Percentiles rank a stretch among this genome's conserved stretches.
These are phyloP conservation scores for Diospyros kaki DNA, from an alignment of 148 eudicot species.

Conservation along the genomic window DNA sequence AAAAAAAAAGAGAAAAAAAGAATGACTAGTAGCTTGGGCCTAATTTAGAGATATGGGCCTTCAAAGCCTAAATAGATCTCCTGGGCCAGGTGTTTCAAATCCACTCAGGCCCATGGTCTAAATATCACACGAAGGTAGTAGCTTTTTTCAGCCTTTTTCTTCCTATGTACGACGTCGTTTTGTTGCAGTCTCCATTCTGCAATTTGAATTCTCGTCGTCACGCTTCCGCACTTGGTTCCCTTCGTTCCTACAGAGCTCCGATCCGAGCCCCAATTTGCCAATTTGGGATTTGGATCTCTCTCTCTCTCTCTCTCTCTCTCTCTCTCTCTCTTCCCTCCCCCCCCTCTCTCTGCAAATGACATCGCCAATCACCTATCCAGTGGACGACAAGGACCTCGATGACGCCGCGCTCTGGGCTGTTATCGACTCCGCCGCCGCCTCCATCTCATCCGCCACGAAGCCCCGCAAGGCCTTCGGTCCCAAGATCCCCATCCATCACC, in stretches of 20 bases:
- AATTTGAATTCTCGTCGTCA: constrained; percentile 3
- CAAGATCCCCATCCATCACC: constrained; percentile 20
- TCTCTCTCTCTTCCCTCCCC: neutral
- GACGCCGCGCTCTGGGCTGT: constrained; percentile 87
- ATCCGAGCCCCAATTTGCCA: neutral
- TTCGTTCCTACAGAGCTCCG: neutral
- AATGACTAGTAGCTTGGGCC: no score
- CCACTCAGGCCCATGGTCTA: no score
- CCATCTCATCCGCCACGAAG: constrained; percentile 33
- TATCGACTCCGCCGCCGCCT: constrained; percentile 85
- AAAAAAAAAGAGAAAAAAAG: no score
- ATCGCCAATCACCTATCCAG: constrained; percentile 35
- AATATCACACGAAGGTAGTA: no score
- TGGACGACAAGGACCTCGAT: constrained; percentile 80
- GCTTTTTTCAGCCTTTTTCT: no score
- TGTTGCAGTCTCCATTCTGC: neutral
- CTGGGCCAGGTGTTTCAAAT: no score
- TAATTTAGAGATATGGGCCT: no score
- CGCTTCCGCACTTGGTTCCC: constrained; percentile 1
- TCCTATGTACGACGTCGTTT: neutral
- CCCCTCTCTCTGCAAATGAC: constrained; percentile 17
- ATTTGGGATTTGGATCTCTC: neutral
- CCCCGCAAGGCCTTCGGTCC: constrained; percentile 43
- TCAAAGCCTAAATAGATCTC: no score
- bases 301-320: constrained; percentile 7